Evolutionary conservation across 345 rosid genomes (phyloP), one percentile per base, ranked within the genome.

Genomic region (Isatis tinctoria): DNA sequence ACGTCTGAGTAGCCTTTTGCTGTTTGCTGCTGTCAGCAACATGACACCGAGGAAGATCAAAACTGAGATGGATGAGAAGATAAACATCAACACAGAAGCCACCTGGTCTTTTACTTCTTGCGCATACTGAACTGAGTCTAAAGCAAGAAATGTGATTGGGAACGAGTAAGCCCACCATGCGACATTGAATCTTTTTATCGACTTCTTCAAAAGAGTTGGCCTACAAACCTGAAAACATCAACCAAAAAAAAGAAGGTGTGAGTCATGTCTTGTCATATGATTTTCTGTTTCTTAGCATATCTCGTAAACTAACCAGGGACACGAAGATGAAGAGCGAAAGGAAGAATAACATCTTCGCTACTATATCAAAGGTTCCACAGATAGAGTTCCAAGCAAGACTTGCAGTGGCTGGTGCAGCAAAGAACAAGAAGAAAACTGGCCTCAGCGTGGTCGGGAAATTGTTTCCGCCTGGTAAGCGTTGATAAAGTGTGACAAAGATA

Each of bases 141-240:
- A 76, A 24, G 96, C 82, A 35, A 90, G 82, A 77, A 86, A 83
- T n/a, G n/a, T n/a, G n/a, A n/a, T n/a, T n/a, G 89, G 76, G 53
- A 84, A 86, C 2, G 96, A 86, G 65, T 83, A 87, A 45, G 86
- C 86, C 87, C 89, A 87, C 90, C 88, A 86, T 1, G 87, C 85
- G 3, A 87, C 84, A 56, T 81, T 79, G 78, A 85, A 90, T 76
- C 79, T 86, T 78, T 76, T 85, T 83, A 79, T 75, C 0, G 90
- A 81, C 78, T 86, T 90, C 84, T 80, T 90, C 79, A 81, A 32
- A 28, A 90, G 82, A 44, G 37, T 65, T 59, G 89, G 96, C 28
- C 91, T 87, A 41, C 87, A 84, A 0, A 70, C 84, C 93, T 90
- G 82, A 40, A 44, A 44, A 69, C 22, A 11, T 39, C 40, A 16